phyloP scores from a whole-genome alignment of 345 rosid species.

The Eucalyptus marginata region DNA sequence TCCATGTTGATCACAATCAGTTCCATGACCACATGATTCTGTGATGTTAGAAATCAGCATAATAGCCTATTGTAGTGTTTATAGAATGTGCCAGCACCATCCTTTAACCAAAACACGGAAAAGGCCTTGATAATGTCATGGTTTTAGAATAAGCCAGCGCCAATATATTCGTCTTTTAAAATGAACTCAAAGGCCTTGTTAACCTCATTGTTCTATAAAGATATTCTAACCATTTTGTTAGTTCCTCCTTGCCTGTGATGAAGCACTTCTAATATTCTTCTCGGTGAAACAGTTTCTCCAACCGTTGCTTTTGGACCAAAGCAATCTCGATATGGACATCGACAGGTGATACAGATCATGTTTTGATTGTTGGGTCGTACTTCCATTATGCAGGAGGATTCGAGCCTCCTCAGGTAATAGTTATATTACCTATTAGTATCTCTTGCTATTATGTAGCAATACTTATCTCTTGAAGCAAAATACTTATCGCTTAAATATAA shows the following conservation, averaged over 20 bases:
- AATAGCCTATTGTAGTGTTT: not conserved
- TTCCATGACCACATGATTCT: not conserved
- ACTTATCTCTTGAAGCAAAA: not conserved
- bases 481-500: not conserved
- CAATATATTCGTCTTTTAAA: not conserved
- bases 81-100: not conserved
- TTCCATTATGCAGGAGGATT: slow-evolving; percentile 87
- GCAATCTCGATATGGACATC: slow-evolving; percentile 95
- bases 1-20: not conserved
- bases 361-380: slow-evolving; percentile 72
- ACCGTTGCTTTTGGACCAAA: slow-evolving; percentile 84
- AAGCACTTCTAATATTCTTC: not conserved
- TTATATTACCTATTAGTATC: not conserved
- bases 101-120: not conserved
- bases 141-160: not conserved
- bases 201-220: not conserved
- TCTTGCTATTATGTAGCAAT: not conserved
- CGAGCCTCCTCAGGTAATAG: slow-evolving; percentile 76
- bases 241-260: not conserved
- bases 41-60: not conserved
- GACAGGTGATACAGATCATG: slow-evolving; percentile 80
- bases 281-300: slow-evolving; percentile 47
- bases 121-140: not conserved
- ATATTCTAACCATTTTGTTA: not conserved
- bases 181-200: not conserved